phyloP scores from a whole-genome alignment of 257 asterid genomes.

The Gynochthodes officinalis region DNA sequence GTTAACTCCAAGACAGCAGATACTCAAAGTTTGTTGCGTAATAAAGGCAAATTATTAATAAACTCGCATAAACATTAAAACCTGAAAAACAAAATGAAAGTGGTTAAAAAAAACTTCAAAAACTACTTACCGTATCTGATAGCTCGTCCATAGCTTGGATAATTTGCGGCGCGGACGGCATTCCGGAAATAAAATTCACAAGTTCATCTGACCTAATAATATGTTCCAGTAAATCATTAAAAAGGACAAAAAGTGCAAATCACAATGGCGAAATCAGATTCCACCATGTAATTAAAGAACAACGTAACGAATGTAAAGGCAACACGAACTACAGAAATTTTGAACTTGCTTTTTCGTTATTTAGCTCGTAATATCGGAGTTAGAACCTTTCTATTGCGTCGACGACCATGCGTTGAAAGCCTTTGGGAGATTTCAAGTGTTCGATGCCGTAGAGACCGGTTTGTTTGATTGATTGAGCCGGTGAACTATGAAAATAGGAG shows the following conservation, averaged over 20 bases:
- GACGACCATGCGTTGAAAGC: slow-evolving; percentile 87
- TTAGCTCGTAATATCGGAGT: neutral
- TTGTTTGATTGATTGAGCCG: slow-evolving; percentile 43
- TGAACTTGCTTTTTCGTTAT: neutral
- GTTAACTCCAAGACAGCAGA: slow-evolving; percentile 3
- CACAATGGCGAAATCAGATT: neutral
- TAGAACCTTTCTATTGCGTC: slow-evolving; percentile 81
- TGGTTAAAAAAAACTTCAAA: neutral
- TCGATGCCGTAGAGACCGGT: slow-evolving; percentile 85
- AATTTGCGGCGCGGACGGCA: slow-evolving; percentile 82
- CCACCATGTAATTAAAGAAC: neutral
- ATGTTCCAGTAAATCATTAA: neutral
- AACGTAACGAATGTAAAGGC: neutral
- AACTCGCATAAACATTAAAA: neutral
- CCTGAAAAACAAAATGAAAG: neutral
- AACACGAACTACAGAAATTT: neutral
- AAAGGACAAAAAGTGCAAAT: slow-evolving; percentile 3
- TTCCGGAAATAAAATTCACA: slow-evolving; percentile 56
- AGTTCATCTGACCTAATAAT: slow-evolving; percentile 79
- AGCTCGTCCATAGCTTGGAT: slow-evolving; percentile 85
- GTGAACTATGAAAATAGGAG: slow-evolving; percentile 35
- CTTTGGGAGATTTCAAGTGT: slow-evolving; percentile 77
- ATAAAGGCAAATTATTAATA: neutral
- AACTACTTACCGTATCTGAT: slow-evolving; percentile 65
- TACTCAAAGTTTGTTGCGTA: neutral